These are phyloP conservation scores for Cephaloascus fragrans DNA, from an alignment of 805 yeast species.

Conservation along the genomic window DNA sequence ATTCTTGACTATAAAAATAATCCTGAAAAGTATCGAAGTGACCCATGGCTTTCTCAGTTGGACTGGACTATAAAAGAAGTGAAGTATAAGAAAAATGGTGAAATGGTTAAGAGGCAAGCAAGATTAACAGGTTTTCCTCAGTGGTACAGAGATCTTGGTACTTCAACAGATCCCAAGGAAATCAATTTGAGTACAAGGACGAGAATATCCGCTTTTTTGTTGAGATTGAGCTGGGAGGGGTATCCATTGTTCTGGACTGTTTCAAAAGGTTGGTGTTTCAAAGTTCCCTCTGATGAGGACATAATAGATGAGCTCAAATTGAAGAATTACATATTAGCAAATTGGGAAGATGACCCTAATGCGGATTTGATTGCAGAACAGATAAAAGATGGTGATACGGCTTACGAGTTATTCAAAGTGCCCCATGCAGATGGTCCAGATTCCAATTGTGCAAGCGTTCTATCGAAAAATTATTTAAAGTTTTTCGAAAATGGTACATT, in stretches of 20 bases:
- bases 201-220: constrained; percentile 64
- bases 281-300: constrained; percentile 35
- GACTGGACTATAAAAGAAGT: constrained; percentile 72
- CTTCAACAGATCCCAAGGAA: constrained; percentile 19
- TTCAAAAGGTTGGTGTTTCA: constrained; percentile 81
- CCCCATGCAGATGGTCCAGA: constrained; percentile 85
- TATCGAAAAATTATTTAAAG: constrained; percentile 66
- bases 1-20: constrained; percentile 37
- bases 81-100: constrained; percentile 57
- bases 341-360: constrained; percentile 4
- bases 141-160: constrained; percentile 69
- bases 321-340: constrained; percentile 25
- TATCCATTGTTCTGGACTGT: constrained; percentile 77
- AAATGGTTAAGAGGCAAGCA: constrained; percentile 57
- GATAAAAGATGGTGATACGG: constrained; percentile 3
- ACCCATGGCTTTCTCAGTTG: constrained; percentile 86
- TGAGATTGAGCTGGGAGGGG: constrained; percentile 78
- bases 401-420: constrained; percentile 47
- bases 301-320: constrained; percentile 16
- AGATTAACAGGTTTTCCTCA: constrained; percentile 85
- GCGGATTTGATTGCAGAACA: constrained; percentile 1
- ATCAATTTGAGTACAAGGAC: constrained; percentile 63
- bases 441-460: constrained; percentile 61
- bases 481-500: constrained; percentile 67
- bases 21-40: constrained; percentile 35